Evolutionary conservation across 768 basidiomycete genomes (phyloP).

Genomic region (Pleurotus giganteus): DNA sequence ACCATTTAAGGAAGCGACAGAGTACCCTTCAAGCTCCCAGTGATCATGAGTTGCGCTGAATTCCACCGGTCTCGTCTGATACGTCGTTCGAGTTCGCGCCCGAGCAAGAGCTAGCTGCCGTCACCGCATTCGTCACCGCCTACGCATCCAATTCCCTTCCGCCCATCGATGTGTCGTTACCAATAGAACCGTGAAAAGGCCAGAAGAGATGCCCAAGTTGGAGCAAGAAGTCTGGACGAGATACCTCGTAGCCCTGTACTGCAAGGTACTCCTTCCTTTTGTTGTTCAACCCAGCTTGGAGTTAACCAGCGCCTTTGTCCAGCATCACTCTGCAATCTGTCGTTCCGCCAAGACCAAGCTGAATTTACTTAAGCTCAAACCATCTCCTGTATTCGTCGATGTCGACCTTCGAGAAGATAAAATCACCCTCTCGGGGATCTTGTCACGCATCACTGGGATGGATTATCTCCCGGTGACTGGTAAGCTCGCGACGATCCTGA

Average conservation of each 20-base stretch:
- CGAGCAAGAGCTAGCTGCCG: conserved; percentile 67
- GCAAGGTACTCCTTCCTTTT: conserved; percentile 48
- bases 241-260: conserved; percentile 74
- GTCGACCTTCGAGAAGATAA: conserved; percentile 74
- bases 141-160: conserved; percentile 77
- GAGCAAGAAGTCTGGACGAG: conserved; percentile 67
- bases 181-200: conserved; percentile 76
- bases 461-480: conserved; percentile 61
- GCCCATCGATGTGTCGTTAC: conserved; percentile 54
- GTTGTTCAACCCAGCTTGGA: background rate
- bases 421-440: conserved; percentile 57
- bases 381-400: conserved; percentile 65
- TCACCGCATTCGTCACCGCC: conserved; percentile 70
- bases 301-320: background rate
- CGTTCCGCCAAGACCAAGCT: conserved; percentile 67
- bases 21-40: too few relatives aligned
- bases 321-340: conserved; percentile 64
- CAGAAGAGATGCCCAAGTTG: conserved; percentile 57
- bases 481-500: conserved; percentile 47
- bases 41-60: too few relatives aligned
- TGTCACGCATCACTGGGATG: conserved; percentile 56
- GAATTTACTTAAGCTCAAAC: conserved; percentile 51
- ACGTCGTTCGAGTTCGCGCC: background rate
- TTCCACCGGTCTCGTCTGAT: too few relatives aligned
- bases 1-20: too few relatives aligned